phyloP scores from a whole-genome alignment of 331 rosid genomes.

The Malus hybrid region DNA sequence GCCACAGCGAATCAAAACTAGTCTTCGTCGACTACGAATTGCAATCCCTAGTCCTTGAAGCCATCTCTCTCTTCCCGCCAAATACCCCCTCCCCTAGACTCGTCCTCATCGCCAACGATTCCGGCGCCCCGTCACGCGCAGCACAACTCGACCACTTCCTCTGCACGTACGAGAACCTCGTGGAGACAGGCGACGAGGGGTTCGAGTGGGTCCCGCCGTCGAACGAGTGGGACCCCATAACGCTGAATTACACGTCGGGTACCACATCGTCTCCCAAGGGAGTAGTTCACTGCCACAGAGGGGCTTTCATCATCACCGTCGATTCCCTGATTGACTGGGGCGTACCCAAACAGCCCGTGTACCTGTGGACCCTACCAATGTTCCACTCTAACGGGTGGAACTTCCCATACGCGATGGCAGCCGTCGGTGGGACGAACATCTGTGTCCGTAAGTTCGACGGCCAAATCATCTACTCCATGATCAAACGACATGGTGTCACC shows the following conservation, averaged over 20 bases:
- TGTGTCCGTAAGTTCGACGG: slow-evolving; percentile 41
- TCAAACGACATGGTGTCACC: slow-evolving; percentile 30
- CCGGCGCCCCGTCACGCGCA: background rate
- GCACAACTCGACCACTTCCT: background rate
- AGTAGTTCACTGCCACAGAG: slow-evolving; percentile 48
- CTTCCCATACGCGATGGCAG: slow-evolving; percentile 53
- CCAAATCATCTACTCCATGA: slow-evolving; percentile 19
- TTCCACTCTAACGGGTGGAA: slow-evolving; percentile 62
- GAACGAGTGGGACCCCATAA: slow-evolving; percentile 55
- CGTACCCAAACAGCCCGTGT: slow-evolving; percentile 29
- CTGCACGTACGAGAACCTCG: slow-evolving; percentile 25
- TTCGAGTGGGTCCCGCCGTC: slow-evolving; percentile 38
- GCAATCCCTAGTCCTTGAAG: slow-evolving; percentile 7
- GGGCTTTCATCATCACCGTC: slow-evolving; percentile 12
- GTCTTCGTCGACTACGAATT: slow-evolving; percentile 34
- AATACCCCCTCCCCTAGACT: slow-evolving; percentile 9
- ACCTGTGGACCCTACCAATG: slow-evolving; percentile 49
- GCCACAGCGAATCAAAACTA: slow-evolving; percentile 51
- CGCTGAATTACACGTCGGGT: slow-evolving; percentile 50
- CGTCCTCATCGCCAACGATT: slow-evolving; percentile 39
- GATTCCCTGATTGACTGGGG: slow-evolving; percentile 41
- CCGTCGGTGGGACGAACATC: slow-evolving; percentile 43
- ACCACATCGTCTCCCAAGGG: slow-evolving; percentile 69
- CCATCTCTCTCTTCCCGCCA: slow-evolving; percentile 28
- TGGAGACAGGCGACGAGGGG: slow-evolving; percentile 23